These are phyloP conservation scores for Hypsizygus marmoreus DNA, from an alignment of 768 basidiomycete species.

Conservation along the genomic window DNA sequence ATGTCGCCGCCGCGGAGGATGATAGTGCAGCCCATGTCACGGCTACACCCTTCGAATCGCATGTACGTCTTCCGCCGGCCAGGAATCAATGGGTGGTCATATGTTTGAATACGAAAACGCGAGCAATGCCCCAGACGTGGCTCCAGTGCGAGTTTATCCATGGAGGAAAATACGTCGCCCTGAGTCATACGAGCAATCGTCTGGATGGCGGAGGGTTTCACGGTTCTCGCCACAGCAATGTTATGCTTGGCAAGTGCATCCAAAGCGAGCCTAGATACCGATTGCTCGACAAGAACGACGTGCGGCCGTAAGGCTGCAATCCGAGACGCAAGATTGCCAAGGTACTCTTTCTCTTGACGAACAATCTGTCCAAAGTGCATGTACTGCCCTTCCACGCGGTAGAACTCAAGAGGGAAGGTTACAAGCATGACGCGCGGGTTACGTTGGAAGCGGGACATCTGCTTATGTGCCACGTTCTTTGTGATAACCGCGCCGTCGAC, in stretches of 20 bases:
- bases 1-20: conserved; percentile 86
- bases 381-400: conserved; percentile 90
- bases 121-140: conserved; percentile 88
- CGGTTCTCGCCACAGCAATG: conserved; percentile 87
- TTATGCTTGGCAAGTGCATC: conserved; percentile 83
- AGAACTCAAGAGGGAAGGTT: conserved; percentile 93
- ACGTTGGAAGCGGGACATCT: conserved; percentile 79
- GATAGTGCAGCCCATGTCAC: conserved; percentile 93
- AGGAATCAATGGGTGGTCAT: conserved; percentile 93
- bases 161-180: conserved; percentile 92
- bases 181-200: conserved; percentile 94
- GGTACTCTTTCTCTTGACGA: conserved; percentile 91
- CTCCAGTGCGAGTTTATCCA: conserved; percentile 90
- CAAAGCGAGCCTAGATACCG: conserved; percentile 87
- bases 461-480: conserved; percentile 96
- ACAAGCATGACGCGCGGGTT: conserved; percentile 96
- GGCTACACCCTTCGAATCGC: conserved; percentile 95
- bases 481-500: conserved; percentile 97
- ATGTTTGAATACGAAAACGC: conserved; percentile 87
- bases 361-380: conserved; percentile 90
- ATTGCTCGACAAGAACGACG: conserved; percentile 88
- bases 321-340: conserved; percentile 82
- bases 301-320: conserved; percentile 93
- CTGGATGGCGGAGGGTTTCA: conserved; percentile 85
- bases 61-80: conserved; percentile 94